Percentiles rank a stretch among this genome's conserved stretches.
Evolutionary conservation across 2,329 filamentous ascomycete genomes (phyloP).

Genomic region (Colletotrichum tropicicola): DNA sequence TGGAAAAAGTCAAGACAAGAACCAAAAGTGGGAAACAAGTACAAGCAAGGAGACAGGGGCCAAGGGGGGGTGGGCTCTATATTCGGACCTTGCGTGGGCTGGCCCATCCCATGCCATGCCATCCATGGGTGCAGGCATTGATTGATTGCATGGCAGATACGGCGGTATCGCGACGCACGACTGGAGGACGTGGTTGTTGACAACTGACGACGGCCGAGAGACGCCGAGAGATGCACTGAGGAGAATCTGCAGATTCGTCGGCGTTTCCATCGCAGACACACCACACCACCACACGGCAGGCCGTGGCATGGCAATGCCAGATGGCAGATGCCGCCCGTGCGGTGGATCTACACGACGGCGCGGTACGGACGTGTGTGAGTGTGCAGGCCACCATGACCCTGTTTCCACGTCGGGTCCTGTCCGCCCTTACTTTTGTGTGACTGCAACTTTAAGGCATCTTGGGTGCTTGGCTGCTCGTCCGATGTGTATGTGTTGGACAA

Average conservation of each 20-base stretch:
- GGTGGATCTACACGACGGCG: conserved; percentile 10
- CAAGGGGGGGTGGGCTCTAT: too few species aligned
- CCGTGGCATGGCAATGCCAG: conserved; percentile 5
- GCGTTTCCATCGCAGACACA: too few species aligned
- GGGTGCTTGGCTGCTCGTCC: conserved; percentile 1
- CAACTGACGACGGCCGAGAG: neutral
- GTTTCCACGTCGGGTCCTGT: conserved; percentile 1
- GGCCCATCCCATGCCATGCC: neutral
- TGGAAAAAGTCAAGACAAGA: too few species aligned
- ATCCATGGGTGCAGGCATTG: neutral
- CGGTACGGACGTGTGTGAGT: too few species aligned
- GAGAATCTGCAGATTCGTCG: neutral
- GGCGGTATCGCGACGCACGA: too few species aligned
- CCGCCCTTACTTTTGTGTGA: neutral
- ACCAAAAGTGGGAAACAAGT: neutral
- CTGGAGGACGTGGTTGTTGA: neutral
- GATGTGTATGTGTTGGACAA: neutral
- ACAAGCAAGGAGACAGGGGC: conserved; percentile 3
- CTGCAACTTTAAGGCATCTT: neutral
- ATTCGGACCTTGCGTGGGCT: conserved; percentile 21
- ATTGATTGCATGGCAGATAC: too few species aligned
- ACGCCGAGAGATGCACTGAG: neutral
- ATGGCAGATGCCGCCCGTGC: conserved; percentile 21
- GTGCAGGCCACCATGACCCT: neutral
- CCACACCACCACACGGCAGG: neutral